phyloP scores from a whole-genome alignment of 345 rosid genomes.

The Acer yangbiense region DNA sequence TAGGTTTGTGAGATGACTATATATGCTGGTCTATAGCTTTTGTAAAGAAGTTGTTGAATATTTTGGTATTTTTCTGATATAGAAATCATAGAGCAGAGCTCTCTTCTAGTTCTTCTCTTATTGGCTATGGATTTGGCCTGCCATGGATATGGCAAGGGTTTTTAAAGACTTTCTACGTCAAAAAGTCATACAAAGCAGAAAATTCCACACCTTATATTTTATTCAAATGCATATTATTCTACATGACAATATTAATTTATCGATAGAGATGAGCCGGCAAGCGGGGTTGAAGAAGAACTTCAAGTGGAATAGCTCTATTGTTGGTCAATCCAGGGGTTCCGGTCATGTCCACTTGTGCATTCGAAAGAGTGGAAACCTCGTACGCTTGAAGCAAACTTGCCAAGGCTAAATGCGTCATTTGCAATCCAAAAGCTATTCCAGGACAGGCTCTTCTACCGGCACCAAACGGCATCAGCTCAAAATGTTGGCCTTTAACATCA shows the following conservation, averaged over 20 bases:
- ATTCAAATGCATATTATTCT: background rate
- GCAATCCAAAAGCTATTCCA: constrained; percentile 27
- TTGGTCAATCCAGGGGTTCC: constrained; percentile 28
- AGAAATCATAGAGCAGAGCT: no score
- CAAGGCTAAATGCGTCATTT: constrained; percentile 27
- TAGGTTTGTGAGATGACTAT: no score
- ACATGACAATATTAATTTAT: background rate
- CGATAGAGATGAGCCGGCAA: constrained; percentile 1
- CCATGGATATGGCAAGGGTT: no score
- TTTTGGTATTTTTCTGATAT: no score
- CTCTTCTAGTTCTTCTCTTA: no score
- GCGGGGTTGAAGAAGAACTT: constrained; percentile 32
- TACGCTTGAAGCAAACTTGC: constrained; percentile 42
- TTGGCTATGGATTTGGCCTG: no score
- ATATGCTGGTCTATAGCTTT: no score
- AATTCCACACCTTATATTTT: background rate
- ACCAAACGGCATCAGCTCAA: constrained; percentile 48
- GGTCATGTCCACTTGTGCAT: constrained; percentile 35
- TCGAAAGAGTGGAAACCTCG: constrained; percentile 12
- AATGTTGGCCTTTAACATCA: constrained; percentile 38
- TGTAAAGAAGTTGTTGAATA: no score
- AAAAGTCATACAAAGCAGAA: no score
- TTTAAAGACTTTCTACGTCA: no score
- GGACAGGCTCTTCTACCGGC: constrained; percentile 47
- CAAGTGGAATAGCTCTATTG: constrained; percentile 34